phyloP scores from a whole-genome alignment of 495 filamentous ascomycete genomes.

The Lichenothelia convexa region DNA sequence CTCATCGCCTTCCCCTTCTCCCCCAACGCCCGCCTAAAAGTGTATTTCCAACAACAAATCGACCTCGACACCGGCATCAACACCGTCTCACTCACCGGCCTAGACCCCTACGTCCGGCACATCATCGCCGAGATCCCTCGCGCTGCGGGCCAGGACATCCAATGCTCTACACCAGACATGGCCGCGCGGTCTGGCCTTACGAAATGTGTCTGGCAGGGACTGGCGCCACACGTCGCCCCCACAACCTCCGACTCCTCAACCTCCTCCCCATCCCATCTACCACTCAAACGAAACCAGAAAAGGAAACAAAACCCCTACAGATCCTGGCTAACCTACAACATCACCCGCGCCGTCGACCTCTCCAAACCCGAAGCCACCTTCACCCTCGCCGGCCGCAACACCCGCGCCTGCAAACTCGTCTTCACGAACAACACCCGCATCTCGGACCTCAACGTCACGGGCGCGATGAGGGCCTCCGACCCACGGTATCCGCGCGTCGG shows the following conservation, averaged over 20 bases:
- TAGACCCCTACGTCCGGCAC: constrained; percentile 49
- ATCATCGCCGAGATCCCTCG: constrained; percentile 54
- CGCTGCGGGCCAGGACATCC: constrained; percentile 39
- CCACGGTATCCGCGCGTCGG: constrained; percentile 37
- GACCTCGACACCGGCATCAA: constrained; percentile 58
- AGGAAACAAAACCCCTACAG: constrained; percentile 27
- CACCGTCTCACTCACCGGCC: constrained; percentile 47
- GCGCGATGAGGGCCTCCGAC: constrained; percentile 23
- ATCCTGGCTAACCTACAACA: constrained; percentile 45
- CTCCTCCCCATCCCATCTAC: constrained; percentile 19
- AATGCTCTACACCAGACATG: constrained; percentile 26
- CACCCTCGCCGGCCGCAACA: constrained; percentile 43
- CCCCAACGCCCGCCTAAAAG: constrained; percentile 54
- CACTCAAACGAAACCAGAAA: too few species aligned
- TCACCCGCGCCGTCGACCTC: constrained; percentile 15
- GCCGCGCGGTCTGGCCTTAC: constrained; percentile 26
- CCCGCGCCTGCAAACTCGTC: constrained; percentile 47
- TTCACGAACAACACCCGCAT: constrained; percentile 49
- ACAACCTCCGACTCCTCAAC: too few species aligned
- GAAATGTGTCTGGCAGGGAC: constrained; percentile 54
- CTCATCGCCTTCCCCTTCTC: constrained; percentile 81
- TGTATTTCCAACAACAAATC: constrained; percentile 70
- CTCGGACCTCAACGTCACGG: constrained; percentile 36
- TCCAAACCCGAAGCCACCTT: constrained; percentile 31
- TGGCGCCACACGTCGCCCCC: constrained; percentile 41